Evolutionary conservation across 2,329 filamentous ascomycete genomes (phyloP), one percentile per base, ranked within the genome.

Genomic region (Penicillium sp.): DNA sequence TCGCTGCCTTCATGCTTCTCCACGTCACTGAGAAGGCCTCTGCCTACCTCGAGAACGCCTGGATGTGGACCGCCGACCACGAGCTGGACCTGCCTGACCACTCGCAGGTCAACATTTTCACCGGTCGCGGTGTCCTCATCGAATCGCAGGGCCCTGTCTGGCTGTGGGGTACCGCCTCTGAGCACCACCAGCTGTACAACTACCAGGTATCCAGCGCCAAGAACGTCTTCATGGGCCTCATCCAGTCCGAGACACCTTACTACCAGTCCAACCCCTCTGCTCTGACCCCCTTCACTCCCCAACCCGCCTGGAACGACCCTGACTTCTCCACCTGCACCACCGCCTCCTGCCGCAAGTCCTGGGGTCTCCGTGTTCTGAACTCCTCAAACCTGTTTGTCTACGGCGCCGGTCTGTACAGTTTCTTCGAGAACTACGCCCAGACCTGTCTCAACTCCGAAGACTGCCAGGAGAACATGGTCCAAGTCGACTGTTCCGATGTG

Each of bases 1-100:
- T 85, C 29, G 89, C 84, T 27, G 80, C 87, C 22, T 93, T 88
- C 68, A 69, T 81, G 67, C 70, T 81, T 39, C 70, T 82, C 50
- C 78, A 81, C 61, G 66, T 79, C 44, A 80, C 78, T 27, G 67
- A 74, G 52, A 61, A 68, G 29, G 76, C 76, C 14, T 85, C 81
- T 29, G 80, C 81, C 37, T 95, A 95, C 71, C 74, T 95, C 36
- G 90, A 96, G 74, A 95, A 95, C 72, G 82, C 77, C 38, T 95
- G 88, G 87, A 84, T 87, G 68, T 95, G 89, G 89, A 85, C 89
- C 38, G 82, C 89, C 2, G 89, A 95, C 66, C 89, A 95, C 74
- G 87, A 94, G 64, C 84, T 95, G 20, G 90, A 95, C 66, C 77
- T 82, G 10, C 54, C 69, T 7, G 84, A 85, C 61, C 80, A 87